Conservation (phyloP, 495 filamentous ascomycete genomes). For the Astrothelium macrocarpum region DNA sequence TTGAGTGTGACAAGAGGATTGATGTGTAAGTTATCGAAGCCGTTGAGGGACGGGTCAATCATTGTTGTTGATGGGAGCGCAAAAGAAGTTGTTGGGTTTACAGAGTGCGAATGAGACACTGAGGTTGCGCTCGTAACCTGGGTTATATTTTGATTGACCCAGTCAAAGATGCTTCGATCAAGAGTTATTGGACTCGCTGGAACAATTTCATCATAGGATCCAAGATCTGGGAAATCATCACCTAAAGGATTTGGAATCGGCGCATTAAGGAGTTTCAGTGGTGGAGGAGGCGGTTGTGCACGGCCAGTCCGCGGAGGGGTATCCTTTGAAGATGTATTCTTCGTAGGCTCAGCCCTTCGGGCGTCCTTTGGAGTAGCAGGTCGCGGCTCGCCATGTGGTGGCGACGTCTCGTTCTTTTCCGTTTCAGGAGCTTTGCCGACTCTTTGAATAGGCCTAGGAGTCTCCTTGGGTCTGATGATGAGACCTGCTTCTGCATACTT, state of each 20-base stretch:
- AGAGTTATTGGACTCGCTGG: slow-evolving; percentile 24
- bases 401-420: neutral
- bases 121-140: neutral
- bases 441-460: slow-evolving; percentile 14
- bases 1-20: slow-evolving; percentile 23
- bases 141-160: slow-evolving; percentile 13
- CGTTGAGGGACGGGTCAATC: slow-evolving; percentile 3
- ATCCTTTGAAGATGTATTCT: neutral
- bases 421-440: slow-evolving; percentile 10
- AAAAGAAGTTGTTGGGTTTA: neutral
- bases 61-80: slow-evolving; percentile 8
- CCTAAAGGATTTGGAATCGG: slow-evolving; percentile 14
- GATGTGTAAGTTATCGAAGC: slow-evolving; percentile 17
- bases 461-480: slow-evolving; percentile 13
- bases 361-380: neutral
- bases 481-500: slow-evolving; percentile 48
- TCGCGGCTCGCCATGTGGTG: neutral
- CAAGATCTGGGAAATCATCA: slow-evolving; percentile 20
- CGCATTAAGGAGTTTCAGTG: slow-evolving; percentile 13
- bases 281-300: slow-evolving; percentile 3
- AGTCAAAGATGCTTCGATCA: slow-evolving; percentile 28
- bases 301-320: neutral
- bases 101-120: neutral
- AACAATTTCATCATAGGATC: slow-evolving; percentile 18
- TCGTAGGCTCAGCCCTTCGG: neutral